phyloP scores from a whole-genome alignment of 1,284 basidiomycete genomes.

The Fomitiporia mediterranea region DNA sequence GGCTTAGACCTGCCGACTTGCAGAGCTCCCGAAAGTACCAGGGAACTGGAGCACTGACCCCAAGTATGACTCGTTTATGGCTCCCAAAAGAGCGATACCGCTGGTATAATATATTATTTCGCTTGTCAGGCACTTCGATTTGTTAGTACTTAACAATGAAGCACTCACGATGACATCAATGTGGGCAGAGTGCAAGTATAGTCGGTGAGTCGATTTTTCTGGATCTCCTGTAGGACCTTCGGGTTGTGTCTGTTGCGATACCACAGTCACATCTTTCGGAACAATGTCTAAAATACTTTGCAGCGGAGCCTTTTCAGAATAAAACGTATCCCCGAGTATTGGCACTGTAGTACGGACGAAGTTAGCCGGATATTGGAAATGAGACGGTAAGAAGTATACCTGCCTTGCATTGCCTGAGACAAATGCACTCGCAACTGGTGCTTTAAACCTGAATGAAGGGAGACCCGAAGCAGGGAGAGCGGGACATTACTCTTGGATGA shows the following conservation, averaged over 20 bases:
- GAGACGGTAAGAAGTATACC: constrained; percentile 17
- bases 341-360: constrained; percentile 42
- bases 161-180: constrained; percentile 50
- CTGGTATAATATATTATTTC: too few relatives aligned
- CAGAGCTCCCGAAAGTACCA: constrained; percentile 46
- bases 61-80: constrained; percentile 20
- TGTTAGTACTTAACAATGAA: too few relatives aligned
- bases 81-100: neutral
- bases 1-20: constrained; percentile 21
- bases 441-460: constrained; percentile 59
- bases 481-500: constrained; percentile 40
- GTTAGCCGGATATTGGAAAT: constrained; percentile 11
- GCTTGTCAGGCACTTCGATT: too few relatives aligned
- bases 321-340: constrained; percentile 55
- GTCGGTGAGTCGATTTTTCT: constrained; percentile 24
- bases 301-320: constrained; percentile 35
- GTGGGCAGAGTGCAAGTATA: constrained; percentile 59
- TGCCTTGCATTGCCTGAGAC: constrained; percentile 46
- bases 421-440: constrained; percentile 69
- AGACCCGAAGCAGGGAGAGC: constrained; percentile 52
- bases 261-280: constrained; percentile 30
- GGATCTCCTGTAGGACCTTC: neutral
- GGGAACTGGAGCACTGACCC: constrained; percentile 50
- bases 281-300: constrained; percentile 33
- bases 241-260: neutral